These are phyloP conservation scores for Buddleja alternifolia DNA, from an alignment of 257 asterid species.

Conservation along the genomic window DNA sequence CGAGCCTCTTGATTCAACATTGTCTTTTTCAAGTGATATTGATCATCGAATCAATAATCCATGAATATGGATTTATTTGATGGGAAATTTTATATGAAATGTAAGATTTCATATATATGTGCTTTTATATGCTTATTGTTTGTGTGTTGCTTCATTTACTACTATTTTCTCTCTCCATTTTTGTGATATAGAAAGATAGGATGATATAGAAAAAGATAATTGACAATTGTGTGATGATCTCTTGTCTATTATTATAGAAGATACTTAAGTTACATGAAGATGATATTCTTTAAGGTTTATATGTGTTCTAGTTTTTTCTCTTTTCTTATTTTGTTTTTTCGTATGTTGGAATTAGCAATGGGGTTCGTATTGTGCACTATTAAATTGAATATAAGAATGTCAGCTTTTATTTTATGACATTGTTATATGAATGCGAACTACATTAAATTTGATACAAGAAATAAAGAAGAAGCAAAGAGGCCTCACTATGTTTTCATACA, in stretches of 20 bases:
- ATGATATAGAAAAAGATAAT: not conserved
- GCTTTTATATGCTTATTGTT: too few relatives aligned
- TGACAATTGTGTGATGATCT: constrained; percentile 22
- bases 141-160: not conserved
- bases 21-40: constrained; percentile 32
- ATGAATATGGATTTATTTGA: constrained; percentile 27
- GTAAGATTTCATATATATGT: constrained; percentile 19
- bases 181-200: constrained; percentile 10
- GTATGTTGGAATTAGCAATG: too few relatives aligned
- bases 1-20: constrained; percentile 44
- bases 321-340: not conserved
- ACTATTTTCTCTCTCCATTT: not conserved
- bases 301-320: not conserved
- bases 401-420: too few relatives aligned
- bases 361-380: too few relatives aligned
- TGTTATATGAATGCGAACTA: too few relatives aligned
- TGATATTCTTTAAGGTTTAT: not conserved
- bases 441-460: too few relatives aligned
- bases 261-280: not conserved
- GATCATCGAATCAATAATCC: constrained; percentile 35
- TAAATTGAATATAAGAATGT: too few relatives aligned
- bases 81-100: not conserved
- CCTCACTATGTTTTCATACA: too few relatives aligned
- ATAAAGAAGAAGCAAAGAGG: too few relatives aligned
- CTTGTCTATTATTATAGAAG: not conserved